phyloP scores from a whole-genome alignment of 495 filamentous ascomycete genomes.

The Bacidia rubella region DNA sequence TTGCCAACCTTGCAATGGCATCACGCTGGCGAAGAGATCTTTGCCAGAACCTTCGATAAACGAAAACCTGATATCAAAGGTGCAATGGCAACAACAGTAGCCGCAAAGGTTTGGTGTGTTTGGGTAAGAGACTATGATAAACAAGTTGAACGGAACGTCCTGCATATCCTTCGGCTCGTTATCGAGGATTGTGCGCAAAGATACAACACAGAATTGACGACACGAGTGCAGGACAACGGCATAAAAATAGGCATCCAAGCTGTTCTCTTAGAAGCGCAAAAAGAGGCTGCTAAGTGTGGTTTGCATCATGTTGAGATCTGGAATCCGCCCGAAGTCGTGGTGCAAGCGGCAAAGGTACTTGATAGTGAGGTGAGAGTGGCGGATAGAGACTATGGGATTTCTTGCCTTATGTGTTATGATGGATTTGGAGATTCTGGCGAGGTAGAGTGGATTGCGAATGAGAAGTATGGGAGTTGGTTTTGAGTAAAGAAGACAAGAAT shows the following conservation, averaged over 20 bases:
- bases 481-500: neutral
- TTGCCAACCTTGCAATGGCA: conserved; percentile 70
- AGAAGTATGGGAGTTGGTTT: conserved; percentile 56
- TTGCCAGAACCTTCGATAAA: conserved; percentile 40
- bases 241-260: conserved; percentile 9
- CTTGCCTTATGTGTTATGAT: conserved; percentile 50
- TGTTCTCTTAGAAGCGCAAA: conserved; percentile 38
- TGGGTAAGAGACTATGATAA: conserved; percentile 63
- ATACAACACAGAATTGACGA: conserved; percentile 24
- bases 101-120: conserved; percentile 55
- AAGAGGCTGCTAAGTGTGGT: conserved; percentile 42
- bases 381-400: conserved; percentile 47
- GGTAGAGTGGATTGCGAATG: conserved; percentile 75
- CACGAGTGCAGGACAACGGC: conserved; percentile 3
- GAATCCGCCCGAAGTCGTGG: conserved; percentile 45
- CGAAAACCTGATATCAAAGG: conserved; percentile 50
- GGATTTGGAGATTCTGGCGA: conserved; percentile 26
- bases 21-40: conserved; percentile 73
- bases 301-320: conserved; percentile 48
- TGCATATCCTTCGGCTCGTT: conserved; percentile 69
- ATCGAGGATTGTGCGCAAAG: conserved; percentile 42
- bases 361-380: conserved; percentile 33
- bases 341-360: conserved; percentile 45
- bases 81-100: conserved; percentile 42
- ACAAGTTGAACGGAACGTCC: conserved; percentile 43